Conservation (phyloP, 2,329 filamentous ascomycete genomes). For the Talaromyces sp. region DNA sequence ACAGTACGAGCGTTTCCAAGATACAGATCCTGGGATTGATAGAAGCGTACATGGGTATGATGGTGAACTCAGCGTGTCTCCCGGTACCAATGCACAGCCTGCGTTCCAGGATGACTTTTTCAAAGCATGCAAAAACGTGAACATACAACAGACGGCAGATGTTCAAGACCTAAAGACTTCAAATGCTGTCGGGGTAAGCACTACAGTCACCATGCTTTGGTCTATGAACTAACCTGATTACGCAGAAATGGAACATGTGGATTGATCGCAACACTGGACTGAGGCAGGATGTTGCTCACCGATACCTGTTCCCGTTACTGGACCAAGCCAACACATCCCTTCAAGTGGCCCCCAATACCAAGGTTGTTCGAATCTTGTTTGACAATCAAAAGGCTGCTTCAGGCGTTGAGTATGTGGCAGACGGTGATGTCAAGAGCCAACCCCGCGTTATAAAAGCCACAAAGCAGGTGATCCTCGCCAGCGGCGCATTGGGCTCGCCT, state of each 20-base stretch:
- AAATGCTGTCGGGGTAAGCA: constrained; percentile 15
- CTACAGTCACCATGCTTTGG: neutral
- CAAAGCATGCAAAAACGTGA: constrained; percentile 11
- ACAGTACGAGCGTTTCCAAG: constrained; percentile 16
- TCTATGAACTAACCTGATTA: neutral
- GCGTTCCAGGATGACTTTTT: constrained; percentile 15
- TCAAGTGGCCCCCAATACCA: constrained; percentile 54
- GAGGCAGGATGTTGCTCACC: constrained; percentile 16
- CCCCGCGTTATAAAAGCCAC: constrained; percentile 23
- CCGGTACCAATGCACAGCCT: constrained; percentile 12
- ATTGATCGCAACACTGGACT: constrained; percentile 14
- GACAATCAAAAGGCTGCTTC: constrained; percentile 48
- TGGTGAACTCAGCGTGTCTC: constrained; percentile 14
- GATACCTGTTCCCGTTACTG: constrained; percentile 14
- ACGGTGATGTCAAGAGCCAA: neutral
- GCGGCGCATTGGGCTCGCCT: constrained; percentile 26
- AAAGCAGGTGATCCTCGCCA: constrained; percentile 4
- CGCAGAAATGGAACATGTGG: constrained; percentile 16
- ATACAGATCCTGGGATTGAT: constrained; percentile 12
- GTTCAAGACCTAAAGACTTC: constrained; percentile 13
- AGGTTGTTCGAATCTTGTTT: constrained; percentile 53
- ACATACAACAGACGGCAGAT: constrained; percentile 12
- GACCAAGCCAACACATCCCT: constrained; percentile 28
- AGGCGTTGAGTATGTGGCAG: constrained; percentile 50
- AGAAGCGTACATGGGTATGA: constrained; percentile 14